Evolutionary conservation across 2,329 filamentous ascomycete species (phyloP).

Genomic region (Pezicula rhizophila): DNA sequence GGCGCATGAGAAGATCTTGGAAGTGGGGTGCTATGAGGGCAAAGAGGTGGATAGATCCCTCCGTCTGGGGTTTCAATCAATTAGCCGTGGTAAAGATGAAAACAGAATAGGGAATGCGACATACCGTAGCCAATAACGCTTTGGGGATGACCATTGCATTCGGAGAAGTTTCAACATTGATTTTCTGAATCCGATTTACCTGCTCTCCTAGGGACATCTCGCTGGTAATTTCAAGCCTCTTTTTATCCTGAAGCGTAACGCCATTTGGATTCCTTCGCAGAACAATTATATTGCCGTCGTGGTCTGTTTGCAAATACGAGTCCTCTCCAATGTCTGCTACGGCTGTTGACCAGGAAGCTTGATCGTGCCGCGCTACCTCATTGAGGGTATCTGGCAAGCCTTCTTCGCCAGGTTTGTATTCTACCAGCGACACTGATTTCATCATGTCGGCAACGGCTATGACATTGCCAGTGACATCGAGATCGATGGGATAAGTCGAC

Average conservation of each 20-base stretch:
- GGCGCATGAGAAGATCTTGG: slow-evolving; percentile 73
- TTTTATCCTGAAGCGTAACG: slow-evolving; percentile 67
- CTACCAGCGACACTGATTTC: slow-evolving; percentile 79
- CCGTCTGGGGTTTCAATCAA: slow-evolving; percentile 51
- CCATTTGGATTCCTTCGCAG: slow-evolving; percentile 68
- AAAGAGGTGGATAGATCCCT: slow-evolving; percentile 88
- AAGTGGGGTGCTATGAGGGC: slow-evolving; percentile 67
- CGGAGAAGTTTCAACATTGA: slow-evolving; percentile 60
- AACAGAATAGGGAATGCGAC: slow-evolving; percentile 25
- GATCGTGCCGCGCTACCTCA: slow-evolving; percentile 74
- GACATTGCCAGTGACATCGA: slow-evolving; percentile 65
- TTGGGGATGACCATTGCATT: slow-evolving; percentile 68
- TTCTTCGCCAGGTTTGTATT: slow-evolving; percentile 56
- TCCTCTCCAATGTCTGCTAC: slow-evolving; percentile 66
- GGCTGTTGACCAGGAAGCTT: slow-evolving; percentile 76
- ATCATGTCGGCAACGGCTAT: slow-evolving; percentile 89
- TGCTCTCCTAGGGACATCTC: slow-evolving; percentile 88
- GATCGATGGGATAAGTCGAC: slow-evolving; percentile 75
- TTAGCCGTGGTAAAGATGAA: neutral
- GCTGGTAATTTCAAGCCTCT: slow-evolving; percentile 64
- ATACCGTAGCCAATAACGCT: slow-evolving; percentile 84
- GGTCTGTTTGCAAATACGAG: slow-evolving; percentile 77
- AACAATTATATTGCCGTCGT: slow-evolving; percentile 80
- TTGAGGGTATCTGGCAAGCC: slow-evolving; percentile 56
- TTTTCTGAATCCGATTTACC: slow-evolving; percentile 78